Evolutionary conservation across 352 stramenopile species (phyloP).

Genomic region (Phytophthora cactorum): DNA sequence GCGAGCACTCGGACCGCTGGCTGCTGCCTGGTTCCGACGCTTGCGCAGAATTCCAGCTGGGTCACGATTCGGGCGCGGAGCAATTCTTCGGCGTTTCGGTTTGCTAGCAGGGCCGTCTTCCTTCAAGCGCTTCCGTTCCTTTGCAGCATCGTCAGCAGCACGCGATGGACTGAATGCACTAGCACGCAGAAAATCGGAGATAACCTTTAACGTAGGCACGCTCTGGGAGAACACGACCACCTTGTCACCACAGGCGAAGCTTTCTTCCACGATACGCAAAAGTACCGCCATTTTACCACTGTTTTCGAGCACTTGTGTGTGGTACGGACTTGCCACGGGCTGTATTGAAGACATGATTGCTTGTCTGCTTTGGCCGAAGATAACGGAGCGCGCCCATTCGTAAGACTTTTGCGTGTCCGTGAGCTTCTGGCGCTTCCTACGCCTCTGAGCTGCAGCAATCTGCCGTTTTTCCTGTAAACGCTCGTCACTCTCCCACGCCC

Average conservation of each 20-base stretch:
- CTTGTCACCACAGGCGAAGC: constrained; percentile 79
- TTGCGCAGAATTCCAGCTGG: constrained; percentile 67
- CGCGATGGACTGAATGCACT: constrained; percentile 59
- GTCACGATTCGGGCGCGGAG: constrained; percentile 49
- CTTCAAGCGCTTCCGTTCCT: constrained; percentile 20
- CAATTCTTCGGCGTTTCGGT: constrained; percentile 40
- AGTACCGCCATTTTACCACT: constrained; percentile 86
- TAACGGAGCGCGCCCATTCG: constrained; percentile 67
- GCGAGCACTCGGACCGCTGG: constrained; percentile 8
- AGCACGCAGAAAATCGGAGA: constrained; percentile 68
- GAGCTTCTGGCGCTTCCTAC: constrained; percentile 72
- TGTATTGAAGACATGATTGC: neutral
- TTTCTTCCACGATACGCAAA: constrained; percentile 76
- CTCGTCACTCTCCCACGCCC: constrained; percentile 75
- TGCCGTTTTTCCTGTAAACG: constrained; percentile 60
- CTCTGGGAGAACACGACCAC: constrained; percentile 91
- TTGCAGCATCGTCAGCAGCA: constrained; percentile 31
- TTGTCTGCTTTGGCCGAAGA: constrained; percentile 32
- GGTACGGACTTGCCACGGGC: constrained; percentile 33
- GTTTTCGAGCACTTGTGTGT: constrained; percentile 61
- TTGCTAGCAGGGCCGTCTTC: constrained; percentile 26
- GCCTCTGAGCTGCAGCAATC: constrained; percentile 48
- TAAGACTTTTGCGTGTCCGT: constrained; percentile 64
- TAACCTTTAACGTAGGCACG: constrained; percentile 83
- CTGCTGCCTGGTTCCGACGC: constrained; percentile 31